phyloP scores from a whole-genome alignment of 768 basidiomycete species.

The Tulasnella sp. region DNA sequence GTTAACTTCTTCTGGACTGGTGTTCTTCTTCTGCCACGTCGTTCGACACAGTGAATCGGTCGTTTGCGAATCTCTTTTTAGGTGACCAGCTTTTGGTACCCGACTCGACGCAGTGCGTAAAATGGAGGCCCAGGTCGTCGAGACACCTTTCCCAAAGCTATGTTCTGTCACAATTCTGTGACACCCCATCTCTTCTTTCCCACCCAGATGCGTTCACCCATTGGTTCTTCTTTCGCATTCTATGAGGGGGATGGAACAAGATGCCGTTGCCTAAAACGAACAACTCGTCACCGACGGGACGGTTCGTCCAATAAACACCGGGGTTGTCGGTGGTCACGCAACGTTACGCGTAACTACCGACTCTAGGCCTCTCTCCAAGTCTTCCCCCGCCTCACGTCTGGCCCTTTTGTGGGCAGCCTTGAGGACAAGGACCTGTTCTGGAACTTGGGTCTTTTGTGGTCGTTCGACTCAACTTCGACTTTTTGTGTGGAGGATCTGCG shows the following conservation, averaged over 20 bases:
- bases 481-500: not conserved
- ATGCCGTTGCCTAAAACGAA: not conserved
- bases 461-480: not conserved
- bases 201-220: not conserved
- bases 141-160: not conserved
- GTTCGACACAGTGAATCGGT: not conserved
- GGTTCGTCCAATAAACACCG: not conserved
- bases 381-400: not conserved
- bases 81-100: not conserved
- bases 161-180: not conserved
- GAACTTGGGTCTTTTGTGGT: not conserved
- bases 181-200: not conserved
- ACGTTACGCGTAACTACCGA: constrained; percentile 1
- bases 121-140: not conserved
- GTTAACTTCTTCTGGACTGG: not conserved
- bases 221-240: not conserved
- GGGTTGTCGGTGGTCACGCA: not conserved
- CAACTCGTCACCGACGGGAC: not conserved
- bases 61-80: not conserved
- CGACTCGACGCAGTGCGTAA: not conserved
- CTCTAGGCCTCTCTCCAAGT: not conserved
- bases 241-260: not conserved
- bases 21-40: not conserved
- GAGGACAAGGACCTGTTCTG: not conserved
- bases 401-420: not conserved